Evolutionary conservation across 2,329 filamentous ascomycete species (phyloP).

Genomic region (Tolypocladium tropicale): DNA sequence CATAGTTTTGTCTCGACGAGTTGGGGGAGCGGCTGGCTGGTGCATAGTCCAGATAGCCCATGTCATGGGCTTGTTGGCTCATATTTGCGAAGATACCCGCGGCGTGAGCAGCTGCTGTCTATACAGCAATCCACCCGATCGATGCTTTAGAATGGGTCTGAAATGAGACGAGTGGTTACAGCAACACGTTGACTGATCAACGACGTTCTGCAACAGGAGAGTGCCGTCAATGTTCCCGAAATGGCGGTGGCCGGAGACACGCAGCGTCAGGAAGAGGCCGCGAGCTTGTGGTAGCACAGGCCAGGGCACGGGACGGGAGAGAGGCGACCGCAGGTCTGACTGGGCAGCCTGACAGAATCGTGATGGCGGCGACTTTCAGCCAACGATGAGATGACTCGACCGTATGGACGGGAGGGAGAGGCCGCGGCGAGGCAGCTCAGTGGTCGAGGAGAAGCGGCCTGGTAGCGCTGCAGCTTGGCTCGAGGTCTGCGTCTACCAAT

Average conservation of each 20-base stretch:
- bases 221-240: background rate
- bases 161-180: slow-evolving; percentile 1
- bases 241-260: background rate
- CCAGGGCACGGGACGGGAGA: background rate
- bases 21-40: slow-evolving; percentile 55
- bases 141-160: slow-evolving; percentile 1
- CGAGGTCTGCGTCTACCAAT: slow-evolving; percentile 7
- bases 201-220: background rate
- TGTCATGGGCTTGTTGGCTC: slow-evolving; percentile 47
- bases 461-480: slow-evolving; percentile 8
- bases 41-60: slow-evolving; percentile 60
- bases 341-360: background rate
- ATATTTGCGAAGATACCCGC: slow-evolving; percentile 16
- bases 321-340: background rate
- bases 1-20: slow-evolving; percentile 53
- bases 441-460: background rate
- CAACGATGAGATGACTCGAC: background rate
- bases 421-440: slow-evolving; percentile 1
- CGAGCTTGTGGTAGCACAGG: background rate
- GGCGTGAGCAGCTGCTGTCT: slow-evolving; percentile 10
- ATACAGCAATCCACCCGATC: slow-evolving; percentile 10
- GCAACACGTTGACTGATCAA: background rate
- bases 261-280: background rate
- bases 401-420: background rate
- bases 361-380: background rate